Conservation (phyloP, 1,139 yeast genomes). For the Wickerhamomyces sp. region DNA sequence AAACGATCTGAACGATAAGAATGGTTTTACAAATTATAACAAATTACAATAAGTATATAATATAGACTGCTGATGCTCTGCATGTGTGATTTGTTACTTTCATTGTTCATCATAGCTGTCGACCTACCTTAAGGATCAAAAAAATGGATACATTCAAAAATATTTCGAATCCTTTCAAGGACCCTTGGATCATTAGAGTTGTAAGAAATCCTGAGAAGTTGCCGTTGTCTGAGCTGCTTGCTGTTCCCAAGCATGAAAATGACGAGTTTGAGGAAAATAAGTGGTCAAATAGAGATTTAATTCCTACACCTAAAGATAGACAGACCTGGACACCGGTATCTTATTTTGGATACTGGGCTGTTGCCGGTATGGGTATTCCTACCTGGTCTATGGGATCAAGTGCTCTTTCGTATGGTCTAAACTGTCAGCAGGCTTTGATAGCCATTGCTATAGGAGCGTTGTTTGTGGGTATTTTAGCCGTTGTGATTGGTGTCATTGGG, state of each 20-base stretch:
- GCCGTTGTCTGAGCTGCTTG: neutral
- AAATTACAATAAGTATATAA: too few species aligned
- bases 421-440: conserved; percentile 1
- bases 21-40: too few species aligned
- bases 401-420: neutral
- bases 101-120: too few species aligned
- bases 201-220: neutral
- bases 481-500: conserved; percentile 1
- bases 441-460: neutral
- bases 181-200: neutral
- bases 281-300: conserved; percentile 1
- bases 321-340: conserved; percentile 1
- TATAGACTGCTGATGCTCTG: too few species aligned
- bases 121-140: neutral
- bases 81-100: too few species aligned
- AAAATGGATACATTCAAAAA: neutral
- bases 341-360: conserved; percentile 2
- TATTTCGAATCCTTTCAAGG: neutral
- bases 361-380: conserved; percentile 2
- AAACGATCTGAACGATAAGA: too few species aligned
- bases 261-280: neutral
- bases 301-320: conserved; percentile 1
- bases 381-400: conserved; percentile 1
- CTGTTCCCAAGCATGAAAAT: neutral
- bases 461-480: neutral